Evolutionary conservation across 2,329 filamentous ascomycete genomes (phyloP).

Genomic region (Botrytis pseudocinerea): DNA sequence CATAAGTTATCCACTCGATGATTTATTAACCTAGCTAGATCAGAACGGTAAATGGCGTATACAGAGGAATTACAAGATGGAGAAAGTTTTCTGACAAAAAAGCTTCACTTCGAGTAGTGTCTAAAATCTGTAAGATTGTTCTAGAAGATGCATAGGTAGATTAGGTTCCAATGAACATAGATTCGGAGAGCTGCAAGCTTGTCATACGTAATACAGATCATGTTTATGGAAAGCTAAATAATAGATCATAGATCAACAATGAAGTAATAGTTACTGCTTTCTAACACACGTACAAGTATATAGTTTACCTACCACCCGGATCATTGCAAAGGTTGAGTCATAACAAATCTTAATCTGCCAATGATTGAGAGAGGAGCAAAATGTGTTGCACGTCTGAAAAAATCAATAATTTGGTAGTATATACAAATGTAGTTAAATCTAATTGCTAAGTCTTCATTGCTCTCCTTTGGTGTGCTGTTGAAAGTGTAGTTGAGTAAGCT

Average conservation of each 20-base stretch:
- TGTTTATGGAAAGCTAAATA: not conserved
- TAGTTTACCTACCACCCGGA: not conserved
- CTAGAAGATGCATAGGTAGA: not conserved
- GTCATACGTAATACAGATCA: not conserved
- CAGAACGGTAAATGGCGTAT: not conserved
- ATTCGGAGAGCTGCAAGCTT: not conserved
- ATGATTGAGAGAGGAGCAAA: not conserved
- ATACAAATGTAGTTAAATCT: not conserved
- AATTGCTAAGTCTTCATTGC: not conserved
- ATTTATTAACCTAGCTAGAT: not conserved
- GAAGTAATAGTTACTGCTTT: not conserved
- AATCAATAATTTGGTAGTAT: not conserved
- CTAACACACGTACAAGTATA: not conserved
- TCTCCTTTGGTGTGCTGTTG: not conserved
- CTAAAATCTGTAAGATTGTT: not conserved
- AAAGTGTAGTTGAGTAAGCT: not conserved
- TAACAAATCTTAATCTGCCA: not conserved
- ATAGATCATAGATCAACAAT: not conserved
- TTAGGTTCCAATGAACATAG: not conserved
- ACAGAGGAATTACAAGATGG: not conserved
- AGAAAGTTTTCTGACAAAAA: not conserved
- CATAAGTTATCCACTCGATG: not conserved
- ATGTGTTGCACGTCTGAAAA: not conserved
- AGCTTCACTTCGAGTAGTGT: not conserved
- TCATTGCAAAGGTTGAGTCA: not conserved